Conservation (phyloP, 1,284 basidiomycete species). For the Naganishia albida region DNA sequence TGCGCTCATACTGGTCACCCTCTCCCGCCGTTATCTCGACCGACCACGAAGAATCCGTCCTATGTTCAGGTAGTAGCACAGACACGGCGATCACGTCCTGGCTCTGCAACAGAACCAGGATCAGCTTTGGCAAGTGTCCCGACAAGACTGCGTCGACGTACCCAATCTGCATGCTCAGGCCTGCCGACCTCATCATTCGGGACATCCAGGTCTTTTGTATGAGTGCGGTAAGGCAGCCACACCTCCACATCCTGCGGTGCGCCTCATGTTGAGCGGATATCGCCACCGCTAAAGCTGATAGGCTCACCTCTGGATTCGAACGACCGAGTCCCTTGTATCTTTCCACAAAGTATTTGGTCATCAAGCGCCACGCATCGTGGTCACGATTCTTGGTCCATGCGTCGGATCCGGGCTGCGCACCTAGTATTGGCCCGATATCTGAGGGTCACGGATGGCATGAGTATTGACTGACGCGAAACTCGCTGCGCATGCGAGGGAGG, state of each 20-base stretch:
- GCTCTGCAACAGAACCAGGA: conserved; percentile 39
- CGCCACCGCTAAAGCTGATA: not conserved
- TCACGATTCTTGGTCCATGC: conserved; percentile 49
- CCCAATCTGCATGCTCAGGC: conserved; percentile 48
- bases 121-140: not conserved
- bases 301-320: not conserved
- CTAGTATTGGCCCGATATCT: conserved; percentile 49
- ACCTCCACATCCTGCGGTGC: conserved; percentile 35
- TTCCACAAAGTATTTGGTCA: conserved; percentile 44
- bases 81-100: conserved; percentile 50
- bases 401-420: conserved; percentile 50
- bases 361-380: conserved; percentile 50
- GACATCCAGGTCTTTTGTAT: conserved; percentile 37
- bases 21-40: conserved; percentile 13
- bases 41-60: not conserved
- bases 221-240: conserved; percentile 49
- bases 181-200: conserved; percentile 41
- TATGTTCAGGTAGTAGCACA: conserved; percentile 37
- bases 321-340: conserved; percentile 41
- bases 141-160: conserved; percentile 34
- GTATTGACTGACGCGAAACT: not conserved
- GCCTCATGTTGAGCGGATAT: not conserved
- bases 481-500: not conserved
- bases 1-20: conserved; percentile 36
- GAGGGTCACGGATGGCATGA: not conserved